phyloP scores from a whole-genome alignment of 768 basidiomycete species.

The Rhodotorula paludigena region DNA sequence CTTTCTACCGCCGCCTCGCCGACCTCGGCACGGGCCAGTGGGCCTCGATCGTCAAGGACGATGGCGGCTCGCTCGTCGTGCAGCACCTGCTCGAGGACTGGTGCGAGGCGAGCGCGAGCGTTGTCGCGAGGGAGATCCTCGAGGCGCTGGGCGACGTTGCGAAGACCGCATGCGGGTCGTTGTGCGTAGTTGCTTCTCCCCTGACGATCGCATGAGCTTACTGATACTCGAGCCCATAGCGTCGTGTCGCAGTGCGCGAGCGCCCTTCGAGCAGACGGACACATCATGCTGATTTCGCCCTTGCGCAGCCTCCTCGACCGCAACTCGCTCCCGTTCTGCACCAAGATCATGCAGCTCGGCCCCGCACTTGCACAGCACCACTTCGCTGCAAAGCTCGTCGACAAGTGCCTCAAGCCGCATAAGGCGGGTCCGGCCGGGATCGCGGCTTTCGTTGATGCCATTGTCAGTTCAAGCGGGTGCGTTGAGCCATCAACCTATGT shows the following conservation, averaged over 20 bases:
- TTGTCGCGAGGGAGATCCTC: constrained; percentile 21
- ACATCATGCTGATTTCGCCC: neutral
- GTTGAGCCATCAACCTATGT: neutral
- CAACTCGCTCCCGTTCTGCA: constrained; percentile 18
- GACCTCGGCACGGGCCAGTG: constrained; percentile 8
- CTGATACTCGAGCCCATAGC: neutral
- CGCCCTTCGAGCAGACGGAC: too few species aligned
- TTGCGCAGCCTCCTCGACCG: constrained; percentile 18
- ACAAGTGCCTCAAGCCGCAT: constrained; percentile 3
- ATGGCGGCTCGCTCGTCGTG: constrained; percentile 26
- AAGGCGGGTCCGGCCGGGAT: neutral
- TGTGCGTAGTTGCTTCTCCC: constrained; percentile 1
- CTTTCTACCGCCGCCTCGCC: constrained; percentile 23
- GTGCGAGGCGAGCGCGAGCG: constrained; percentile 4
- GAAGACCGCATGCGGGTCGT: constrained; percentile 18
- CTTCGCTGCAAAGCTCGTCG: constrained; percentile 28
- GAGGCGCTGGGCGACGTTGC: constrained; percentile 7
- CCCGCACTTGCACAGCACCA: constrained; percentile 11
- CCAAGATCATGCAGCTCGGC: constrained; percentile 8
- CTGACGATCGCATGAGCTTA: too few species aligned
- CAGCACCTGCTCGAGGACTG: constrained; percentile 37
- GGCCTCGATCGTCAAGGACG: constrained; percentile 22
- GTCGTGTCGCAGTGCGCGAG: neutral
- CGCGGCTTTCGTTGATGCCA: neutral
- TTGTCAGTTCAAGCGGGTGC: neutral